Conservation (phyloP, 2,329 filamentous ascomycete genomes). For the Penicillium sp. region DNA sequence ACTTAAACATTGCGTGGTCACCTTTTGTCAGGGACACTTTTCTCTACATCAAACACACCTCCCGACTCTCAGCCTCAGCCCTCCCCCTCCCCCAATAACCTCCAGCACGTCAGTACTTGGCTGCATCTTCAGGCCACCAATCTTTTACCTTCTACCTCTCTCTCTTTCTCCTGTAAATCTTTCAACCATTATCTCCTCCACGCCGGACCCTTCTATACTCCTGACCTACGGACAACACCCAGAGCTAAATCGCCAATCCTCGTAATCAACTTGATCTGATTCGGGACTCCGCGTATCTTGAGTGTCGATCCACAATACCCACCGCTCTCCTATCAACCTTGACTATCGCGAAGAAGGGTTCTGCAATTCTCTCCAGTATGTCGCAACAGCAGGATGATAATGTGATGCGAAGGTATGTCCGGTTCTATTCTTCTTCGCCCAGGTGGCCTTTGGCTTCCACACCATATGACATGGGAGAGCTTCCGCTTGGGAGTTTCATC, state of each 20-base stretch:
- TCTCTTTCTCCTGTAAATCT: slow-evolving; percentile 6
- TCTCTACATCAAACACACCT: slow-evolving; percentile 5
- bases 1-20: not conserved
- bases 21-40: slow-evolving; percentile 8
- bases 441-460: slow-evolving; percentile 9
- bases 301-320: slow-evolving; percentile 10
- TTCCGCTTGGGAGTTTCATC: slow-evolving; percentile 5
- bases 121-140: slow-evolving; percentile 19
- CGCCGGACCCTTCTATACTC: slow-evolving; percentile 11
- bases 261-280: slow-evolving; percentile 14
- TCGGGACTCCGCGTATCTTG: slow-evolving; percentile 10
- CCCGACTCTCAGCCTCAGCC: slow-evolving; percentile 25
- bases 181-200: slow-evolving; percentile 16
- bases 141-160: not conserved
- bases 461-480: not conserved
- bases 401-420: slow-evolving; percentile 56
- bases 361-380: slow-evolving; percentile 27
- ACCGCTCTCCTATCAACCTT: slow-evolving; percentile 13
- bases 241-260: slow-evolving; percentile 12
- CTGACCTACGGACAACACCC: slow-evolving; percentile 3
- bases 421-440: slow-evolving; percentile 1
- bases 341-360: slow-evolving; percentile 5
- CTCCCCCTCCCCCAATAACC: slow-evolving; percentile 20
- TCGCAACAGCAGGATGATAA: slow-evolving; percentile 41
- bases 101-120: slow-evolving; percentile 19